phyloP scores from a whole-genome alignment of 78 protist genomes.

The Salpingoeca rosetta region DNA sequence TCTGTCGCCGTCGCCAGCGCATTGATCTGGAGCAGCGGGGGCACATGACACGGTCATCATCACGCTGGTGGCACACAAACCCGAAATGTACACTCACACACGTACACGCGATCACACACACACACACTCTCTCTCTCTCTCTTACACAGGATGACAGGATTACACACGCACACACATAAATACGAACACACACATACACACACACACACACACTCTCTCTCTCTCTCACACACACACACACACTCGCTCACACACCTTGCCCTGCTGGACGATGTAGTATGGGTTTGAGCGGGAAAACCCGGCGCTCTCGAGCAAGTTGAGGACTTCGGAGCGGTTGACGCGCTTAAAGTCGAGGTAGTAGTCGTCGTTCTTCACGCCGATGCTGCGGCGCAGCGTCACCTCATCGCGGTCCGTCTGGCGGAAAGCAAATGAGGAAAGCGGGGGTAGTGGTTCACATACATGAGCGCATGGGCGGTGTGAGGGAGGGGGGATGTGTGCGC shows the following conservation, averaged over 20 bases:
- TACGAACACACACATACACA: neutral
- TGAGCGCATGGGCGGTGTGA: neutral
- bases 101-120: too few species aligned
- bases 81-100: too few species aligned
- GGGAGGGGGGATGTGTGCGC: neutral
- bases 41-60: neutral
- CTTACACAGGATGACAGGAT: too few species aligned
- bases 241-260: slow-evolving; percentile 42
- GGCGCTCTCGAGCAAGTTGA: slow-evolving; percentile 85
- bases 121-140: neutral
- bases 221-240: neutral
- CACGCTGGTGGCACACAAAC: neutral
- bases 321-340: slow-evolving; percentile 12
- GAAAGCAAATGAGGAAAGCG: neutral
- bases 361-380: slow-evolving; percentile 86
- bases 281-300: slow-evolving; percentile 94
- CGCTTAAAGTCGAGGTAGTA: slow-evolving; percentile 68
- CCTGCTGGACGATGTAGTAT: slow-evolving; percentile 97
- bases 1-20: slow-evolving; percentile 73
- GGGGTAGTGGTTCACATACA: neutral
- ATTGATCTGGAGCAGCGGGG: slow-evolving; percentile 24
- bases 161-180: too few species aligned
- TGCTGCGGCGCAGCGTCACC: slow-evolving; percentile 64
- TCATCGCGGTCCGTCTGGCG: slow-evolving; percentile 57
- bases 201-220: neutral